Evolutionary conservation across 352 stramenopile species (phyloP), one percentile per base, ranked within the genome.

Genomic region (Blastocystis hominis): DNA sequence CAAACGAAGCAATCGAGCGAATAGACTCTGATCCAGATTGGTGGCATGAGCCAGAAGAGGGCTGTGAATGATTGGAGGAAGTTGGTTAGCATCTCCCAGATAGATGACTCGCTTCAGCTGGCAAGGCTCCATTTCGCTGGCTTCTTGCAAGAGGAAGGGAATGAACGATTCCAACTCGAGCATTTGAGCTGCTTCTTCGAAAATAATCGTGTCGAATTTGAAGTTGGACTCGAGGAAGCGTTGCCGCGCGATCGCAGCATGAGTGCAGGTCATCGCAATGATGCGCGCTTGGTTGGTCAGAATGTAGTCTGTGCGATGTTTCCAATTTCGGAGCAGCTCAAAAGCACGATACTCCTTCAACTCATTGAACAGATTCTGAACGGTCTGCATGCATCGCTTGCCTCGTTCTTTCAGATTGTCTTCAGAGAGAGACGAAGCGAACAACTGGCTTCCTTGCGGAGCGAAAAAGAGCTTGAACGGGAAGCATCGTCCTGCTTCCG

Each of bases 141-240:
- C 59, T 38, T 90, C 91, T 61, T 97, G 94, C 20, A 98, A 87
- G 40, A 98, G 70, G 20, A 98, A 89, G 5, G 95, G 92, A 24
- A 98, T 91, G 64, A 98, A 91, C 20, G 93, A 94, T 88, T 98
- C 94, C 46, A 97, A 89, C 79, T 99, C 95, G 34, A 95, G 92
- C 86, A 98, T 94, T 81, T 98, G 94, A 0, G 91, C 94, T 50
- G 95, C 95, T 88, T 98, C 96, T 88, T 98, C 95, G 90, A 99
- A 93, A 2, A 98, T 89, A 17, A 98, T 79, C 88, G 92, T 97
- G 81, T 95, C 88, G 76, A 94, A 94, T 10, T 89, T 88, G 63
- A 95, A 89, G 10, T 91, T 93, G 75, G 98, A 87, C 53, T 94
- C 89, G 10, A 95, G 90, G 6, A 98, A 90, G 54, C 94, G 92